Evolutionary conservation across 2,329 filamentous ascomycete species (phyloP), one percentile per base, ranked within the genome.

Genomic region (Aspergillus ustus): DNA sequence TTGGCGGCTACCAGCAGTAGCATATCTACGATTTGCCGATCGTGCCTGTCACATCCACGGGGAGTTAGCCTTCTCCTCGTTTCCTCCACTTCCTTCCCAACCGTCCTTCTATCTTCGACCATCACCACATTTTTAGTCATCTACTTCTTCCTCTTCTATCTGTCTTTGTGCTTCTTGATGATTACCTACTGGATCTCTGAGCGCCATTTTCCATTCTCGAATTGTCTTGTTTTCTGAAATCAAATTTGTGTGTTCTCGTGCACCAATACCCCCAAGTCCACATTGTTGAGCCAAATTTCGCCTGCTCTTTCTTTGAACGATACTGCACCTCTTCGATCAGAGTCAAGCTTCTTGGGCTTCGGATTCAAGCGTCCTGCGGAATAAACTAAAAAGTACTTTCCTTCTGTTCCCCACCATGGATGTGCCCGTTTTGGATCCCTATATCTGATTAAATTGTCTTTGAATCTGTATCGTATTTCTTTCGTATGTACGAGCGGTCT

Each of bases 1-100:
- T 85, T 72, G 83, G 83, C 68, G 84, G 83, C 69, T 88, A 87
- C 77, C 85, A 87, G 75, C 83, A 83, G 68, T 88, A 85, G 71
- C 65, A 60, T 40, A 31, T 65, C 28, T 50, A 60, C 46, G 44
- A 19, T 55, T 40, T 9, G 22, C 61, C 60, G 52, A 63, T 59
- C 56, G 53, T 66, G 52, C 49, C 56, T 63, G 59, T 60, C 59
- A 61, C 49, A 60, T 63, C 59, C 52, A 60, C 57, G 62, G 66
- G 55, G 61, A 65, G 59, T 65, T 59, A 56, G 52, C 51, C 63
- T 52, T 58, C 59, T 59, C 53, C 43, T 52, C 66, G 43, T 52
- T 61, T 53, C 64, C 52, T 65, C 55, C 63, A 62, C 60, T 61
- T 63, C 64, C 59, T 60, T 61, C 59, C 57, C 66, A 54, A 59